Evolutionary conservation across 192 early-diverging fungal species (phyloP).

Genomic region (Dissophora globulifera): DNA sequence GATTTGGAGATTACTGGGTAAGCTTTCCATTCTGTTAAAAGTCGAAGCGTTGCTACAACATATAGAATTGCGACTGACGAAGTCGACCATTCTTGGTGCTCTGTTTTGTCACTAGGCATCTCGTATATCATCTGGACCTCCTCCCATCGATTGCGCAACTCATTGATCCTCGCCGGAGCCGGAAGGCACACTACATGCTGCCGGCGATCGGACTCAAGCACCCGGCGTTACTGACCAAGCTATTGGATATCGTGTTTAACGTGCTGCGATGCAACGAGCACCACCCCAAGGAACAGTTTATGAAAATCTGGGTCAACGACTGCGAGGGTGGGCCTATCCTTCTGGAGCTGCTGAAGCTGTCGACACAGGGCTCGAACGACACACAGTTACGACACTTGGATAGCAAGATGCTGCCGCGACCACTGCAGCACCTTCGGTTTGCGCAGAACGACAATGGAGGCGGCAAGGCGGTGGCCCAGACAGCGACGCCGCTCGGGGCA

Average conservation of each 20-base stretch:
- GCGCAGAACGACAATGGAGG: constrained; percentile 16
- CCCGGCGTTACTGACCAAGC: constrained; percentile 33
- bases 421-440: constrained; percentile 41
- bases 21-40: too few species aligned
- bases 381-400: constrained; percentile 26
- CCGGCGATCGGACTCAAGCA: constrained; percentile 32
- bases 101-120: too few species aligned
- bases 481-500: constrained; percentile 9
- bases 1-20: constrained; percentile 53
- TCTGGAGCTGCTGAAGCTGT: constrained; percentile 35
- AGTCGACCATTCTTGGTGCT: too few species aligned
- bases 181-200: constrained; percentile 32
- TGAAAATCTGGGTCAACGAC: constrained; percentile 51
- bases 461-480: background rate
- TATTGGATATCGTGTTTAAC: constrained; percentile 50
- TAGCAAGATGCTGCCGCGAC: constrained; percentile 33
- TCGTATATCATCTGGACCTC: constrained; percentile 39
- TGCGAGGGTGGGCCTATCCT: constrained; percentile 46
- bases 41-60: too few species aligned
- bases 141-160: constrained; percentile 47
- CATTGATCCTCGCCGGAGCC: constrained; percentile 32
- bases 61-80: too few species aligned
- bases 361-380: constrained; percentile 5
- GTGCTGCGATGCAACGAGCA: constrained; percentile 49
- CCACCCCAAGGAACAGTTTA: constrained; percentile 51